Conservation (phyloP, 208 protist genomes). For the Acanthamoeba lenticulata region DNA sequence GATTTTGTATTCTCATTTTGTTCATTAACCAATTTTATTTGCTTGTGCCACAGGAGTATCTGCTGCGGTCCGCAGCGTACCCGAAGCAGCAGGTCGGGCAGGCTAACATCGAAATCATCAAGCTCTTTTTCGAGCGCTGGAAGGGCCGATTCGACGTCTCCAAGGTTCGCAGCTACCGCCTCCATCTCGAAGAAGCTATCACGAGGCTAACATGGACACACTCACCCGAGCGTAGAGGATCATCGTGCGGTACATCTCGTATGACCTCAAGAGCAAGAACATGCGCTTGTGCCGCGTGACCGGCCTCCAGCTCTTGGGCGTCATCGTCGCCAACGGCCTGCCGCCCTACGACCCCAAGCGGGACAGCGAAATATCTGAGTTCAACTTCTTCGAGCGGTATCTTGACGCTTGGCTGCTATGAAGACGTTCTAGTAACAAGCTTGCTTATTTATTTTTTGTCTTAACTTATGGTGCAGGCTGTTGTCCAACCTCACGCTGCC, state of each 20-base stretch:
- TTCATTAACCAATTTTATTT: not conserved
- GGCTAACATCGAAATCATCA: constrained; percentile 88
- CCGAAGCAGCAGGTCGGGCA: constrained; percentile 77
- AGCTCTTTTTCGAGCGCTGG: constrained; percentile 82
- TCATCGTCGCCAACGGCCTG: constrained; percentile 82
- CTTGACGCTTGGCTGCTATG: not conserved
- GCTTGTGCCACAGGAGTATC: constrained; percentile 45
- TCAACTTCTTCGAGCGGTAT: constrained; percentile 73
- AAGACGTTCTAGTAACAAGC: not conserved
- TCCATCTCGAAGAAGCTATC: too few species aligned
- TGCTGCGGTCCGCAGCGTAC: constrained; percentile 77
- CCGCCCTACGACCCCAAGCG: constrained; percentile 66
- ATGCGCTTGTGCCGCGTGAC: constrained; percentile 69
- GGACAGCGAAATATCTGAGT: constrained; percentile 68
- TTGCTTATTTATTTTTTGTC: not conserved
- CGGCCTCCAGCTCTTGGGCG: constrained; percentile 85
- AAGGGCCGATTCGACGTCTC: constrained; percentile 62
- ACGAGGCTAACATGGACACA: too few species aligned
- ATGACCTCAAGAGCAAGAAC: constrained; percentile 67
- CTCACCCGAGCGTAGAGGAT: not conserved
- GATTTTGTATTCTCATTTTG: not conserved
- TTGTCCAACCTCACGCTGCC: constrained; percentile 71
- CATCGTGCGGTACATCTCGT: constrained; percentile 66
- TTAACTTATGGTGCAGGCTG: constrained; percentile 67
- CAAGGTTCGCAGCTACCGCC: not conserved